Evolutionary conservation across 345 rosid species (phyloP).

Genomic region (Clausena lansium): DNA sequence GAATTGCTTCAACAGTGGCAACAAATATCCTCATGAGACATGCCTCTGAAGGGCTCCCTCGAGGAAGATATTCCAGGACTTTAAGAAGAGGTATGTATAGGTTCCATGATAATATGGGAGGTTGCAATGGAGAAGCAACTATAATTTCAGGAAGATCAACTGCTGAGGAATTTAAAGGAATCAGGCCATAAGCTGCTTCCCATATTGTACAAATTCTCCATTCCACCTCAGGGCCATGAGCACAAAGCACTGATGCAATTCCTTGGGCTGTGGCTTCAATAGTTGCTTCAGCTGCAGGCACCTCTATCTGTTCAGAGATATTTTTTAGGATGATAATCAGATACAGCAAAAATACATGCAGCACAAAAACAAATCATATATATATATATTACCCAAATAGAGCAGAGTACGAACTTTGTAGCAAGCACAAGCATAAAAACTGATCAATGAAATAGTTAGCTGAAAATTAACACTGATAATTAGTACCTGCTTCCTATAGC

Average conservation of each 20-base stretch:
- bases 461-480: not conserved
- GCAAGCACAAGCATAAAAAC: constrained; percentile 6
- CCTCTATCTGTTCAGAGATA: constrained; percentile 66
- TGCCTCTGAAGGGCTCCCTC: constrained; percentile 98
- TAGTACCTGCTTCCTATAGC: constrained; percentile 80
- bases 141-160: constrained; percentile 98
- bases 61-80: constrained; percentile 96
- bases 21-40: constrained; percentile 96
- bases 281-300: constrained; percentile 94
- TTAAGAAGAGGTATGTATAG: constrained; percentile 94
- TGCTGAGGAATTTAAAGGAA: constrained; percentile 90
- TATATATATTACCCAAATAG: too few species aligned
- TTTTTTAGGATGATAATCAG: constrained; percentile 24
- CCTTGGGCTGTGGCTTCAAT: constrained; percentile 99
- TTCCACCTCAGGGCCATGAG: constrained; percentile 98
- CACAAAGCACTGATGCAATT: constrained; percentile 99
- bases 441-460: not conserved
- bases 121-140: constrained; percentile 90
- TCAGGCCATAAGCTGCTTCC: constrained; percentile 98
- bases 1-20: constrained; percentile 91
- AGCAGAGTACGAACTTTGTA: not conserved
- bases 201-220: constrained; percentile 99
- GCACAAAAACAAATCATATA: not conserved
- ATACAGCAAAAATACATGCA: not conserved
- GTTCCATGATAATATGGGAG: constrained; percentile 91